Evolutionary conservation across 73 alveolate genomes (phyloP).

Genomic region (Paraurostyla sp.): DNA sequence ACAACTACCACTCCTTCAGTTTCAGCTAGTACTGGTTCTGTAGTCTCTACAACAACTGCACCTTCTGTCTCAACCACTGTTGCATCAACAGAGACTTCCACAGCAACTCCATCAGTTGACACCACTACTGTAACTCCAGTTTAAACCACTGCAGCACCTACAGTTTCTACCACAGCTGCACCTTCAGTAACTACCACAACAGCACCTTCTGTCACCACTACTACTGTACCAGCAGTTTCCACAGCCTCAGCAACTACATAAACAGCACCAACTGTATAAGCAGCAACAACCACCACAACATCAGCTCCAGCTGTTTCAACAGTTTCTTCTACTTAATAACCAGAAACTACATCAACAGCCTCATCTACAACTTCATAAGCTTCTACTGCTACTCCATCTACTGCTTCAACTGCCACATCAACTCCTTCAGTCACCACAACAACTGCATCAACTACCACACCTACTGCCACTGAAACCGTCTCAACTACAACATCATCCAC

Average conservation of each 20-base stretch:
- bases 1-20: constrained; percentile 20
- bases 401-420: not conserved
- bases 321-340: not conserved
- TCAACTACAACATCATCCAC: not conserved
- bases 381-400: not conserved
- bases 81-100: not conserved
- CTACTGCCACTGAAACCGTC: not conserved
- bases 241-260: not conserved
- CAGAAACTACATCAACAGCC: not conserved
- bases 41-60: not conserved
- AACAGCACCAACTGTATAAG: not conserved
- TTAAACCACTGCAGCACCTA: not conserved
- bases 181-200: constrained; percentile 17
- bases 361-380: too few species aligned
- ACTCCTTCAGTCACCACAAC: constrained; percentile 14
- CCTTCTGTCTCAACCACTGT: not conserved
- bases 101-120: not conserved
- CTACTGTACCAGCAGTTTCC: not conserved
- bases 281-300: not conserved
- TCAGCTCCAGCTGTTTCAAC: constrained; percentile 16
- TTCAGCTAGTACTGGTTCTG: not conserved
- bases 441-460: not conserved
- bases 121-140: not conserved
- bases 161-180: not conserved
- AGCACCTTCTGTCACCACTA: not conserved